These are phyloP conservation scores for Colletotrichum kahawae DNA, from an alignment of 2,329 filamentous ascomycete species.

Conservation along the genomic window DNA sequence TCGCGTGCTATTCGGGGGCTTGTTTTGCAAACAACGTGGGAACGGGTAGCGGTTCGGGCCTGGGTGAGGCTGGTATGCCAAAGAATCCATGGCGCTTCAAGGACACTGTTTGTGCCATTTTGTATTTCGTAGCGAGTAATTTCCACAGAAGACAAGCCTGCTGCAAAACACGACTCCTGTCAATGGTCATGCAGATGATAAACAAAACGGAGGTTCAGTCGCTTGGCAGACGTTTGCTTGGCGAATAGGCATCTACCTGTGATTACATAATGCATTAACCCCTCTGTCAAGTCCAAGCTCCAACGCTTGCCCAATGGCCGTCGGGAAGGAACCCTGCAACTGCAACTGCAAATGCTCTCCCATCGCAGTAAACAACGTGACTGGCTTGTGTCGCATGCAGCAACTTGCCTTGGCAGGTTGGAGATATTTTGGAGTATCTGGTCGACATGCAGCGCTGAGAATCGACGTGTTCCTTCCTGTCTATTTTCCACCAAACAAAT, in stretches of 20 bases:
- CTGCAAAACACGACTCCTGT: background rate
- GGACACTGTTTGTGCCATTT: background rate
- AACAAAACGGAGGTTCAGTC: background rate
- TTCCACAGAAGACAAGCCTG: background rate
- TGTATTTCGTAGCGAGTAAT: background rate
- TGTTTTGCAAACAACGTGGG: background rate
- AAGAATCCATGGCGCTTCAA: background rate
- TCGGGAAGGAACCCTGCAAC: background rate
- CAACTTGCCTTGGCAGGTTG: background rate
- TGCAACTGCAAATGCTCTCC: background rate
- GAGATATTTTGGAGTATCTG: too few species aligned
- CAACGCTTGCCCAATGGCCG: background rate
- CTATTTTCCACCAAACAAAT: background rate
- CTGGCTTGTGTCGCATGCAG: background rate
- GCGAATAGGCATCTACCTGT: background rate
- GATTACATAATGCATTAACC: background rate
- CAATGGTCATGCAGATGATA: background rate
- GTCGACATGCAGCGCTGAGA: background rate
- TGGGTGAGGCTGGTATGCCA: background rate
- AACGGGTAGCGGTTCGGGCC: background rate
- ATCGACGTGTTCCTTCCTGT: background rate
- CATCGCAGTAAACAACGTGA: background rate
- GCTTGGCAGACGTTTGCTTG: background rate
- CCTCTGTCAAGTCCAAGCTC: background rate
- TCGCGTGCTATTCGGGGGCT: background rate